Base-by-base conservation (phyloP, 2,329 filamentous ascomycete species). In the Hirsutella rhossiliensis region DNA sequence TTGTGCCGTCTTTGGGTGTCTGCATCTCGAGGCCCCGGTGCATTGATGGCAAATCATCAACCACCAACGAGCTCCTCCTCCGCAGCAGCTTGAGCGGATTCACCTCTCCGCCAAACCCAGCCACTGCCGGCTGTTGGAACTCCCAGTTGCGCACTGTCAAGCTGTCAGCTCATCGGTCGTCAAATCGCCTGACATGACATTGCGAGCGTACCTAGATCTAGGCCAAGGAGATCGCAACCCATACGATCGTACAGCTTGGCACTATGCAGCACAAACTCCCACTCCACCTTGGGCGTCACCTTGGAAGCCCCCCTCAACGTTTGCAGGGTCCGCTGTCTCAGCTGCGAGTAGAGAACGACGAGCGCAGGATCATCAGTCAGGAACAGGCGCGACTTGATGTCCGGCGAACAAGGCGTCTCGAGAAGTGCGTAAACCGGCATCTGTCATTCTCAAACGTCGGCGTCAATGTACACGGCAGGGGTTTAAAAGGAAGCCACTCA, bases 321-420 rank as follows among this genome's bases (percentile, higher is more conserved):
- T 59, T 94, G 87, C 1, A 89, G 65, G 0, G 83, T 87, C 63
- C 82, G 84, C 49, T 84, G 84, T 40, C 89, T 79, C 9, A 98
- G 74, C 54, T 96, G 84, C 23, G 82, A 77, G 61, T 98, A 98
- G 2, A 98, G 67, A 1, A 94, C 78, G 1, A 96, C 79, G 2
- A 96, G 73, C 0, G 87, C 86, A 1, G 92, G 90, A 58, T 98
- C 92, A 53, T 97, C 90, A 0, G 87, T 86, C 2, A 94, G 70
- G 63, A 90, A 96, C 3, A 84, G 75, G 54, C 84, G 87, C 4
- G 84, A 81, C 49, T 82, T 78, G 43, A 89, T 70, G 50, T 82
- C 82, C 0, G 83, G 79, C 1, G 78, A 78, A 45, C 73, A 73
- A 0, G 82, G 80, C 0, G 78, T 82, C 47, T 82, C 77, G 9